These are phyloP conservation scores for Phylloporus rhodoxanthus DNA, from an alignment of 768 basidiomycete species.

Conservation along the genomic window DNA sequence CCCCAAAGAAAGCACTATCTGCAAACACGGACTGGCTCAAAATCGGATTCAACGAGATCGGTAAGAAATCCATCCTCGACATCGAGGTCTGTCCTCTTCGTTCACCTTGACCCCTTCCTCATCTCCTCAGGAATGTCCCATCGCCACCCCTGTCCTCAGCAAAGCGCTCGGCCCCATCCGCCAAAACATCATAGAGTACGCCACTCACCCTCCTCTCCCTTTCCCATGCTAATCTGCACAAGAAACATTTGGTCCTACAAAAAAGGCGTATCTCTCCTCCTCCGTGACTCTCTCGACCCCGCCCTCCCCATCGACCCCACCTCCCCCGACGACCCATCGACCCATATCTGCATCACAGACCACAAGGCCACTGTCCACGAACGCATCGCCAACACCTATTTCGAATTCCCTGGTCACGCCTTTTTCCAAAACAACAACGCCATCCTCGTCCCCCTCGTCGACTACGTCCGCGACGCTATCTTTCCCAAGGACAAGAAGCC, in stretches of 20 bases:
- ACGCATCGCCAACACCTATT: slow-evolving; percentile 70
- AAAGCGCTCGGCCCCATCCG: slow-evolving; percentile 56
- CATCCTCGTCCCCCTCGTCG: slow-evolving; percentile 76
- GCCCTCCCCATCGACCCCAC: slow-evolving; percentile 21
- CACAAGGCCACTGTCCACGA: slow-evolving; percentile 80
- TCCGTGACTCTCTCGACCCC: slow-evolving; percentile 72
- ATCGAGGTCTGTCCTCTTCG: slow-evolving; percentile 64
- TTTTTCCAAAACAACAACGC: slow-evolving; percentile 99
- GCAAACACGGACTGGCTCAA: slow-evolving; percentile 61
- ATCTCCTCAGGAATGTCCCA: slow-evolving; percentile 73
- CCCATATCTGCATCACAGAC: slow-evolving; percentile 78
- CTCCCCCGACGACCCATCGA: slow-evolving; percentile 38
- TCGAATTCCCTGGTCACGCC: slow-evolving; percentile 80
- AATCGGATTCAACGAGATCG: slow-evolving; percentile 86
- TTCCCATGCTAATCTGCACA: slow-evolving; percentile 7
- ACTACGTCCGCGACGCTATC: slow-evolving; percentile 75
- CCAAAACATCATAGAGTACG: slow-evolving; percentile 62
- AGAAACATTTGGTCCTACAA: slow-evolving; percentile 80
- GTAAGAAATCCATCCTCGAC: slow-evolving; percentile 71
- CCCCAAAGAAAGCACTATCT: slow-evolving; percentile 40
- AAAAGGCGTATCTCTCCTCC: slow-evolving; percentile 81
- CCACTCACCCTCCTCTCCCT: background rate
- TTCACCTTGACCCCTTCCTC: background rate
- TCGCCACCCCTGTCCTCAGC: slow-evolving; percentile 80
- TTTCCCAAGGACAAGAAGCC: slow-evolving; percentile 30